Base-by-base conservation (phyloP, 352 stramenopile genomes). In the Phytophthora sp. region DNA sequence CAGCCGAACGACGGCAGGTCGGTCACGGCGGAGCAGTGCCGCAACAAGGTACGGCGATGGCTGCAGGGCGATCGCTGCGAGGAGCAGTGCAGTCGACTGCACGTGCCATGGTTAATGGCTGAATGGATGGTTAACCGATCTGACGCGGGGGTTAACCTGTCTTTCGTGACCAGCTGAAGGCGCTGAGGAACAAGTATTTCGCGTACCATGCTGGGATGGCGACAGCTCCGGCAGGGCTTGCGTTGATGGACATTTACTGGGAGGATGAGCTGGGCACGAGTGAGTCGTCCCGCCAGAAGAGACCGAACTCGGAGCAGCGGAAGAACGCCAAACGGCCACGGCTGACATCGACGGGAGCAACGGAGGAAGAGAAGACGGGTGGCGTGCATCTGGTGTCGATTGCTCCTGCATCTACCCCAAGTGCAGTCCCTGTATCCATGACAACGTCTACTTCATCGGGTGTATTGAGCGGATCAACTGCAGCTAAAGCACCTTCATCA, bases 11-110 rank as follows among this genome's bases (percentile, higher is more conserved):
- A 54, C 5, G 54, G 56, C 3, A 28, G 35, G 3, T 42, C 46
- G 4, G 32, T 71, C 15, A 57, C 54, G 0, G 54, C 62, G 20
- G 39, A 66, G 28, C 54, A 71, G 23, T 71, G 62, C 27, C 62
- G 54, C 62, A 71, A 71, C 31, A 71, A 71, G 62, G 62, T 61
- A n/a, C n/a, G n/a, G n/a, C n/a, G n/a, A n/a, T n/a, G n/a, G n/a
- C n/a, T n/a, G n/a, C n/a, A n/a, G n/a, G n/a, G n/a, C n/a, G n/a
- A n/a, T n/a, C n/a, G n/a, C n/a, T n/a, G n/a, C n/a, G n/a, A n/a
- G n/a, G 38, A 30, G 6, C 30, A 3, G 30, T 15, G 3, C 3
- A 23, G 43, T 4, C 4, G 9, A n/a, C 9, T 23, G 15, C 26
- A 15, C 11, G 31, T 18, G n/a, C 8, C 32, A 32, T 3, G 13